These are phyloP conservation scores for Gossypium ekmanianum DNA, from an alignment of 345 rosid species.

Conservation along the genomic window DNA sequence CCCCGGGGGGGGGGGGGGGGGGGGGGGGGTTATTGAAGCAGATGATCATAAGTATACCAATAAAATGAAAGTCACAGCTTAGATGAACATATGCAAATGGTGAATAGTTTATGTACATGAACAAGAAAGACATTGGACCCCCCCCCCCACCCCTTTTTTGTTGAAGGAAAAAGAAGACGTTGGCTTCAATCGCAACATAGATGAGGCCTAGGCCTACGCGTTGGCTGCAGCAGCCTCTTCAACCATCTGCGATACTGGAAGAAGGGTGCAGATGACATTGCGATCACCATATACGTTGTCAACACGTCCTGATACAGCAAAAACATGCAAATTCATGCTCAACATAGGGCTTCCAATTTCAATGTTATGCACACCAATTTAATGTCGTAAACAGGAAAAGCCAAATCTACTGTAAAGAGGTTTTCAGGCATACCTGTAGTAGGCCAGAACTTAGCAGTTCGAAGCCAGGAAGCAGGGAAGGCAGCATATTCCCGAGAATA, in stretches of 20 bases:
- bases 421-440: slow-evolving; percentile 46
- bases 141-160: not conserved
- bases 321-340: not conserved
- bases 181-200: not conserved
- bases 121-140: not conserved
- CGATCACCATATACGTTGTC: slow-evolving; percentile 98
- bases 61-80: slow-evolving; percentile 28
- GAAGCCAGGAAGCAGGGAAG: slow-evolving; percentile 98
- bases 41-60: slow-evolving; percentile 20
- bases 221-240: slow-evolving; percentile 89
- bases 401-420: not conserved
- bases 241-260: slow-evolving; percentile 46
- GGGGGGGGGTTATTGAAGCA: slow-evolving; percentile 8
- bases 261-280: slow-evolving; percentile 90
- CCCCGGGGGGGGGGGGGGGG: too few relatives aligned
- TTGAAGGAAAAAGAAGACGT: slow-evolving; percentile 9
- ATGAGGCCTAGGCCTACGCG: slow-evolving; percentile 48
- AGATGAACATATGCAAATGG: slow-evolving; percentile 18
- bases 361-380: not conserved
- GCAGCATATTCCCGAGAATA: slow-evolving; percentile 93
- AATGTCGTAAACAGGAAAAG: not conserved
- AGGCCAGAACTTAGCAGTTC: slow-evolving; percentile 91
- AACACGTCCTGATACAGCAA: slow-evolving; percentile 64
- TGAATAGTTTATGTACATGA: slow-evolving; percentile 29
- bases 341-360: not conserved